Base-by-base conservation (phyloP, 1,139 yeast species). In the Lodderomyces jiufengensis region DNA sequence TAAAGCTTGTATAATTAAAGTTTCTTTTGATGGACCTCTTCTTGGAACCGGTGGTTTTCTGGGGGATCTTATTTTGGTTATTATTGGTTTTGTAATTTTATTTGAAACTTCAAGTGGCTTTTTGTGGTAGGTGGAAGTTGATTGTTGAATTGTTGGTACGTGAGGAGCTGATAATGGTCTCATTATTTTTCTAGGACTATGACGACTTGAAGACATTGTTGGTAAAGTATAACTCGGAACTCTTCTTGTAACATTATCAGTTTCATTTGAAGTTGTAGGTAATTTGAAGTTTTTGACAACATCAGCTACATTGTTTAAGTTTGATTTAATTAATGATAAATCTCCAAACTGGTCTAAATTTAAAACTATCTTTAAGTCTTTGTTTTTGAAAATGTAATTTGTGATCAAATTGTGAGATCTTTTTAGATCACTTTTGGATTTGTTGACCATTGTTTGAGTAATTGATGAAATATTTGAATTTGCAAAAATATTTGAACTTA, bases 161-260 rank as follows among this genome's bases (percentile, higher is more conserved):
- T 29, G 27, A 15, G 34, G 34, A 23, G 33, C 28, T 20, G 33
- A 16, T 6, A 22, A 33, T 28, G 15, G 26, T 23, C 27, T 14
- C 8, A 16, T 16, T 6, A 57, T 14, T 14, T 38, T 36, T 7
- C 12, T 12, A 5, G 41, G 41, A 27, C 38, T 32, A 30, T 38
- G 39, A 22, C 40, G 27, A 10, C 31, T 36, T 3, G 41, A 44
- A 7, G 63, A 41, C 5, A 49, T 39, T 0, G 69, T 63, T 10
- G 70, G 67, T 34, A 51, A 52, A 3, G 69, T 62, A 35, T 64
- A 60, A 44, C 53, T 50, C 9, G 65, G 65, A 21, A 52, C 33
- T 15, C 27, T 36, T 29, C 38, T 36, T 11, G 10, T 33, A 13
- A 2, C 32, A 4, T 5, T n/a, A 10, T 9, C 23, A 11, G 14